These are phyloP conservation scores for Naganishia friedmannii DNA, from an alignment of 768 basidiomycete genomes.

Conservation along the genomic window DNA sequence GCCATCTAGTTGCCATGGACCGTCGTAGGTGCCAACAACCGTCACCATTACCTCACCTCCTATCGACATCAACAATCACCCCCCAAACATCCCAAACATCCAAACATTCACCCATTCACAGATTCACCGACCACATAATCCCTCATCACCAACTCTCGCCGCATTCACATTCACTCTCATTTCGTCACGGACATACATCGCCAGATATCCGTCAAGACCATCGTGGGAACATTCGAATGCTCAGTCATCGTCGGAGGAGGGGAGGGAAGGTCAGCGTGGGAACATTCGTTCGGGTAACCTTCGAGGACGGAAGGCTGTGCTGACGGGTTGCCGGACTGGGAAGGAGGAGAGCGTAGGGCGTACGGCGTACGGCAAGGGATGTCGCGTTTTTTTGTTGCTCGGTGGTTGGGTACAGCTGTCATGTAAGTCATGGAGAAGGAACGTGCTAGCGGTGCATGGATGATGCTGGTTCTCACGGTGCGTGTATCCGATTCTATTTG, in stretches of 20 bases:
- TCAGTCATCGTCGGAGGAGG: neutral
- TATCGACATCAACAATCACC: neutral
- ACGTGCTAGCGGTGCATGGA: no score
- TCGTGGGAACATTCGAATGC: neutral
- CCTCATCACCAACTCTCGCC: conserved; percentile 4
- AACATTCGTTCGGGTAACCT: neutral
- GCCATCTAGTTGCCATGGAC: neutral
- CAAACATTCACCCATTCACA: no score
- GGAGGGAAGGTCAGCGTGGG: neutral
- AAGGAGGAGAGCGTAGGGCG: neutral
- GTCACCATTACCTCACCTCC: neutral
- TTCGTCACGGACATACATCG: neutral
- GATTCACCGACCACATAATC: neutral
- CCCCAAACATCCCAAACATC: no score
- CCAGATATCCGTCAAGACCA: neutral
- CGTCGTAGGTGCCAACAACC: no score
- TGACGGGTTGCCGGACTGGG: neutral
- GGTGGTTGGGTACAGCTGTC: no score
- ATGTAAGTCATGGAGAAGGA: neutral
- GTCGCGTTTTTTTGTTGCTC: conserved; percentile 19
- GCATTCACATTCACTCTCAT: neutral
- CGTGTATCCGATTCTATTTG: no score
- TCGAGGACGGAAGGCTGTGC: neutral
- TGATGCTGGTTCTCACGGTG: no score
- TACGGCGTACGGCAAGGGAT: neutral